These are phyloP conservation scores for Tieghemostelium lacteum DNA, from an alignment of 78 protist species.

Conservation along the genomic window DNA sequence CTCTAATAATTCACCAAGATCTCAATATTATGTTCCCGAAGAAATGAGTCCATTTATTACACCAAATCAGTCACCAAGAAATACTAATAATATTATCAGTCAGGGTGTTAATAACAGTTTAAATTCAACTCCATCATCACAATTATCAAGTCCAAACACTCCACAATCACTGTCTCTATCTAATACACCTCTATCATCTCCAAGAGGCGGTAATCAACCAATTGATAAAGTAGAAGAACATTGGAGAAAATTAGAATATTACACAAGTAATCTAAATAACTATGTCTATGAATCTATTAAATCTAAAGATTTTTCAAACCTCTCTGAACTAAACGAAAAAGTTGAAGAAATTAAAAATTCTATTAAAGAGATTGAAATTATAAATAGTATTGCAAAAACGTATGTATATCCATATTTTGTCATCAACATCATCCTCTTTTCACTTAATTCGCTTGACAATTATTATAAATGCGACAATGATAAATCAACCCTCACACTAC, in stretches of 20 bases:
- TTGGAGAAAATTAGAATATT: slow-evolving; percentile 69
- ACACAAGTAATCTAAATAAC: slow-evolving; percentile 21
- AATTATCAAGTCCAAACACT: neutral
- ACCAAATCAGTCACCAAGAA: slow-evolving; percentile 11
- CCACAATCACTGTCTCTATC: neutral
- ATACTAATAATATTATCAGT: neutral
- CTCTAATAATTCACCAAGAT: slow-evolving; percentile 11
- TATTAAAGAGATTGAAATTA: slow-evolving; percentile 59
- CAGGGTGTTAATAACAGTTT: neutral
- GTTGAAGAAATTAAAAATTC: slow-evolving; percentile 29
- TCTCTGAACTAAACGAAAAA: slow-evolving; percentile 23
- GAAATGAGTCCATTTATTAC: slow-evolving; percentile 5
- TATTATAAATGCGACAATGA: too few relatives aligned
- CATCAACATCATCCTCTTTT: too few relatives aligned
- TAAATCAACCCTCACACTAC: too few relatives aligned
- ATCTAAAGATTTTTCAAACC: slow-evolving; percentile 17
- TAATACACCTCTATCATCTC: slow-evolving; percentile 6
- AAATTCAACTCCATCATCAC: neutral
- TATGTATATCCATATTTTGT: neutral
- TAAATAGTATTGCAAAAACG: slow-evolving; percentile 41
- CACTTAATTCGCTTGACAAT: too few relatives aligned
- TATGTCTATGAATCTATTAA: slow-evolving; percentile 53
- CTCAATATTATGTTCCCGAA: slow-evolving; percentile 13
- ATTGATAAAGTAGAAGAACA: slow-evolving; percentile 34
- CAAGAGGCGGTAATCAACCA: neutral